Conservation (phyloP, 2,329 filamentous ascomycete species). For the Botrytis elliptica region DNA sequence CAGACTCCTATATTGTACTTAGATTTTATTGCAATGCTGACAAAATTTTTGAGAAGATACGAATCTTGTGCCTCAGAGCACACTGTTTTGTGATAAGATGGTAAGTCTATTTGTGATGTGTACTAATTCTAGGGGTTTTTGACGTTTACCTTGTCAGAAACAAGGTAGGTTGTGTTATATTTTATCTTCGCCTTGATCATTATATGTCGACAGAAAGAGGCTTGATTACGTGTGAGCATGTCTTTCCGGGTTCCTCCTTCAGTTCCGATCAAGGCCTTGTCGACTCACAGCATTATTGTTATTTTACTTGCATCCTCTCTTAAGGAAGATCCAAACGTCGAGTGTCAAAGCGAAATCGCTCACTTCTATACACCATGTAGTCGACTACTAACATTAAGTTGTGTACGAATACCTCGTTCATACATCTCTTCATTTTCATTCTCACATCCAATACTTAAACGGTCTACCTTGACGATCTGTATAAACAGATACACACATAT, state of each 20-base stretch:
- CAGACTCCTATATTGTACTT: conserved; percentile 39
- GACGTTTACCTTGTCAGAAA: background rate
- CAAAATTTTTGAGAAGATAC: conserved; percentile 28
- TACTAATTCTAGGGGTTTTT: background rate
- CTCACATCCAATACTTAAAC: background rate
- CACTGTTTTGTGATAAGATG: background rate
- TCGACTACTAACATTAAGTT: background rate
- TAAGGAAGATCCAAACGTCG: background rate
- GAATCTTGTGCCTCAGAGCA: background rate
- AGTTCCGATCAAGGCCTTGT: background rate
- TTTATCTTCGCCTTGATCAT: background rate
- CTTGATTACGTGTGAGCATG: background rate
- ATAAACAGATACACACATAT: background rate
- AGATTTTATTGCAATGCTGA: conserved; percentile 38
- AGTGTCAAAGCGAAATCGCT: background rate
- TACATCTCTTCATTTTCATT: background rate
- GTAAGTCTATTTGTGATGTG: background rate
- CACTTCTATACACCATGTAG: background rate
- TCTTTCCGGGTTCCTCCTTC: background rate
- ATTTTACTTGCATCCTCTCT: background rate
- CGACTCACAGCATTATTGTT: background rate
- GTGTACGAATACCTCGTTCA: background rate
- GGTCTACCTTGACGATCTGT: background rate
- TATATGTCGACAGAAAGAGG: background rate
- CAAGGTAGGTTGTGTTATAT: background rate